These are phyloP conservation scores for Pyrus hybrid DNA, from an alignment of 331 rosid genomes.

Conservation along the genomic window DNA sequence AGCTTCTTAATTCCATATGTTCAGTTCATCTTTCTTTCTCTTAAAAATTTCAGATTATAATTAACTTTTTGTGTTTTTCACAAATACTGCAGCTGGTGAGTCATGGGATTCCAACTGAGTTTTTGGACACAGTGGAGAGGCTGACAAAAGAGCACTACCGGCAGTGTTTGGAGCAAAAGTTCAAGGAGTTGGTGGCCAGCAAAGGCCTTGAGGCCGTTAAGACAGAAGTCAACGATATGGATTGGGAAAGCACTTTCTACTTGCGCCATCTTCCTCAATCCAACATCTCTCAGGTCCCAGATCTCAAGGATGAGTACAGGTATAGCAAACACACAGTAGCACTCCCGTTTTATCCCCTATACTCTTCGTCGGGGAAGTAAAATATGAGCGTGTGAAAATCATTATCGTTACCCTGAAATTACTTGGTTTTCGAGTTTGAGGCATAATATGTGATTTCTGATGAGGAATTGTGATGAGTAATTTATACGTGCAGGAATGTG, in stretches of 20 bases:
- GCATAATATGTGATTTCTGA: too few relatives aligned
- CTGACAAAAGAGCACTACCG: constrained; percentile 70
- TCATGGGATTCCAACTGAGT: constrained; percentile 59
- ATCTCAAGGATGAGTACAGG: constrained; percentile 72
- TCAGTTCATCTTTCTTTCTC: not conserved
- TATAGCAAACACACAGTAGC: not conserved
- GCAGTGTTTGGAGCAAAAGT: constrained; percentile 71
- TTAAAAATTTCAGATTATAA: not conserved
- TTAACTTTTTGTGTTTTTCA: not conserved
- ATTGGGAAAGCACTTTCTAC: constrained; percentile 85
- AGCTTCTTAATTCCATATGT: not conserved
- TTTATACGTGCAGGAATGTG: constrained; percentile 33
- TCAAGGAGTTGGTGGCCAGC: constrained; percentile 60
- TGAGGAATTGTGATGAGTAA: too few relatives aligned
- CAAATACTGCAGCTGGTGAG: constrained; percentile 47
- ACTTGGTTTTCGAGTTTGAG: too few relatives aligned
- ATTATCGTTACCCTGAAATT: too few relatives aligned
- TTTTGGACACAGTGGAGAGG: constrained; percentile 71
- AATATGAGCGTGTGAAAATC: too few relatives aligned
- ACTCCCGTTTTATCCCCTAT: too few relatives aligned
- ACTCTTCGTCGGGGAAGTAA: too few relatives aligned
- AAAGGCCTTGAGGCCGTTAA: constrained; percentile 61
- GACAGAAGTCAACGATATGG: constrained; percentile 69
- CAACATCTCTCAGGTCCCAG: constrained; percentile 64
- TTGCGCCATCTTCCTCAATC: constrained; percentile 73